These are phyloP conservation scores for Ensete glaucum DNA, from an alignment of 176 grass and related monocot species.

Conservation along the genomic window DNA sequence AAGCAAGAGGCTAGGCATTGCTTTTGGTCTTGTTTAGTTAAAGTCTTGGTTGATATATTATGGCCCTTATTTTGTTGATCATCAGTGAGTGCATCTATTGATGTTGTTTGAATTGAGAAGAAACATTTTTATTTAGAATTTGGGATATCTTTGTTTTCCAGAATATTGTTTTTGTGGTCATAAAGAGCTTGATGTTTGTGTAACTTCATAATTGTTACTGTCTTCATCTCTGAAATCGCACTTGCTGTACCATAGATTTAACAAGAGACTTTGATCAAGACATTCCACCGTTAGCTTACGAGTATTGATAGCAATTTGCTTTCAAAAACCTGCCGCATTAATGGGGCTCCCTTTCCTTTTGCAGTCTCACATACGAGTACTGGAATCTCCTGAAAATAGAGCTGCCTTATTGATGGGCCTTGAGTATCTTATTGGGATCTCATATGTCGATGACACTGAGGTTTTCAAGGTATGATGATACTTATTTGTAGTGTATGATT, in stretches of 20 bases:
- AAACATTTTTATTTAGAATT: not conserved
- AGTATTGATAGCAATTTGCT: not conserved
- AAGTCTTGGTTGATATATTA: too few relatives aligned
- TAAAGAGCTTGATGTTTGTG: not conserved
- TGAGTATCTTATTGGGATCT: constrained; percentile 93
- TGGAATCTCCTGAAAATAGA: constrained; percentile 82
- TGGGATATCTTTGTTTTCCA: not conserved
- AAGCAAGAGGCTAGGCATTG: too few relatives aligned
- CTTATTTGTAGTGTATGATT: not conserved
- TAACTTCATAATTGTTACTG: not conserved
- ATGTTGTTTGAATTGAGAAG: not conserved
- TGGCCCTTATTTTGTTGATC: too few relatives aligned
- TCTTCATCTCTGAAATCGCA: too few relatives aligned
- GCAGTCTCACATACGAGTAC: constrained; percentile 75
- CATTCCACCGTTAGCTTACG: not conserved
- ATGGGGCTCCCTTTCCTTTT: not conserved
- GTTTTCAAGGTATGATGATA: constrained; percentile 77
- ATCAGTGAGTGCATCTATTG: not conserved
- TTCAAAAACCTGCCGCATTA: not conserved
- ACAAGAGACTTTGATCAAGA: too few relatives aligned
- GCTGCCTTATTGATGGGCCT: constrained; percentile 70
- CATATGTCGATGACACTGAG: constrained; percentile 97
- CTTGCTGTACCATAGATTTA: too few relatives aligned
- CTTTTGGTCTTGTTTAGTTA: too few relatives aligned
- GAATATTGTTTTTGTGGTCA: too few relatives aligned